These are phyloP conservation scores for Rhodotorula toruloides DNA, from an alignment of 768 basidiomycete species.

Conservation along the genomic window DNA sequence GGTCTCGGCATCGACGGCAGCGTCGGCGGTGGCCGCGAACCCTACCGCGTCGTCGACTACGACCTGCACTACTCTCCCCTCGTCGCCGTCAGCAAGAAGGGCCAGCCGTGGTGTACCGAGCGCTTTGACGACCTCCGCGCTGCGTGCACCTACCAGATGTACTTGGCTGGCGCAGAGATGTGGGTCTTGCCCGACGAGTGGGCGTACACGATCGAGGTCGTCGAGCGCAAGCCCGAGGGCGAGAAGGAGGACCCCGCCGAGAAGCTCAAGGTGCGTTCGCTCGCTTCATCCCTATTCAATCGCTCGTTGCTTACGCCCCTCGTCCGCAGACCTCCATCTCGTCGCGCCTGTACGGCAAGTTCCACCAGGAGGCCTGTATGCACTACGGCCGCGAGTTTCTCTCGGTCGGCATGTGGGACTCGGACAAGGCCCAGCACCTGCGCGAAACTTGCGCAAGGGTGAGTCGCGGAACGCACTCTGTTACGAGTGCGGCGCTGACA, in stretches of 20 bases:
- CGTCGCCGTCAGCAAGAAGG: slow-evolving; percentile 38
- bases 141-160: slow-evolving; percentile 44
- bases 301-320: not conserved
- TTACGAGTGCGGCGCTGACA: not conserved
- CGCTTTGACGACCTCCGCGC: slow-evolving; percentile 42
- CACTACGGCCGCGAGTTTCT: slow-evolving; percentile 44
- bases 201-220: slow-evolving; percentile 40
- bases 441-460: slow-evolving; percentile 33
- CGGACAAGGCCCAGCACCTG: slow-evolving; percentile 41
- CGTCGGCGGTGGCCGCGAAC: slow-evolving; percentile 25
- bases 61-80: slow-evolving; percentile 41
- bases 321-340: slow-evolving; percentile 36
- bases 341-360: slow-evolving; percentile 43
- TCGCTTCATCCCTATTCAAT: not conserved
- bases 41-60: slow-evolving; percentile 42
- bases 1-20: slow-evolving; percentile 30
- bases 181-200: slow-evolving; percentile 44
- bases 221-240: slow-evolving; percentile 30
- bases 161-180: slow-evolving; percentile 41
- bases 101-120: slow-evolving; percentile 45
- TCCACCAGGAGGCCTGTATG: slow-evolving; percentile 43
- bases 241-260: slow-evolving; percentile 40
- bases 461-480: not conserved
- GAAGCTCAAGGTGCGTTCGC: slow-evolving; percentile 38
- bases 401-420: slow-evolving; percentile 40